Evolutionary conservation across 352 stramenopile species (phyloP), one percentile per base, ranked within the genome.

Genomic region (Globisporangium paddicum): DNA sequence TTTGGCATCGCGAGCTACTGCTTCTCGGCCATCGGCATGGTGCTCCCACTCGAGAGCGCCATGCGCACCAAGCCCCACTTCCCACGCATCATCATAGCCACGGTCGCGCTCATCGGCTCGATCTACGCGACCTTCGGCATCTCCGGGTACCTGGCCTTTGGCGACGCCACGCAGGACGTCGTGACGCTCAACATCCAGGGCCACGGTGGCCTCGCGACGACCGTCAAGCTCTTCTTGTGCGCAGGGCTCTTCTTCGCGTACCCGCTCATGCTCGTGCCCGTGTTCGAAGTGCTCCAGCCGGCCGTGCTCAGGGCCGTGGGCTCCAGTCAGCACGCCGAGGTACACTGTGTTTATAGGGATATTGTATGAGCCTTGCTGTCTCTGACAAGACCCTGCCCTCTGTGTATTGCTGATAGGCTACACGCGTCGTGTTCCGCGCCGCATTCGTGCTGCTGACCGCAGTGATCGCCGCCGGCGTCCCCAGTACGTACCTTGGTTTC

Each of bases 181-280:
- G 81, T 95, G 55, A 93, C 86, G 11, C 64, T 93, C 42, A 95
- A 95, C 66, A 68, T 95, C 45, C 50, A 68, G 16, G 67, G 57
- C 21, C 71, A 62, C 19, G 64, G 66, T 19, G 71, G 71, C 57
- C 59, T 73, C 6, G 75, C 78, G 26, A 77, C 71, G 23, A 76
- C 87, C 65, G 86, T 95, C 55, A 89, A 95, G 63, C 61, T 89
- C 34, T 82, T 73, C 8, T 60, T 94, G 16, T 92, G 74, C 52
- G 63, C 78, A 0, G 86, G 76, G 2, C 62, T 95, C 3, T 90
- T 93, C 55, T 77, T 90, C 19, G 90, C 86, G 35, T 93, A 87
- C 58, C 86, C 86, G 30, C 72, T 95, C 30, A 93, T 94, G 86
- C 89, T 95, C 65, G 89, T 93, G 69, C 86, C 86, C 2, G 82